Conservation (phyloP, 2,329 filamentous ascomycete genomes). For the Grosmannia penicillata region DNA sequence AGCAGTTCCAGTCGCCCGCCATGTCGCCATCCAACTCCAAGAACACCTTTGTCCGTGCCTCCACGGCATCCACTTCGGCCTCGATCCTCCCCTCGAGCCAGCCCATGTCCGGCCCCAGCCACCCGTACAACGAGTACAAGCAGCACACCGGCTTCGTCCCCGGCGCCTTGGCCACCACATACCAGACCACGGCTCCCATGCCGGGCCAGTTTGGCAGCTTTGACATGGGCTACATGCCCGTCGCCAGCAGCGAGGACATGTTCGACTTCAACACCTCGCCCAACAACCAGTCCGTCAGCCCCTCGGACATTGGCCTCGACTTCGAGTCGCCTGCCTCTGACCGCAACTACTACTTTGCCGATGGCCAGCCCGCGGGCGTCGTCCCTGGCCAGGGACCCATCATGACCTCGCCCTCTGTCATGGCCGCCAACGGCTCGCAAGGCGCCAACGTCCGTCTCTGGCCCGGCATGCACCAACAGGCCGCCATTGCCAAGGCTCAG, state of each 20-base stretch:
- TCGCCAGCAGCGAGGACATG: constrained; percentile 46
- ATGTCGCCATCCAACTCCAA: constrained; percentile 41
- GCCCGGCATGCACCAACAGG: constrained; percentile 88
- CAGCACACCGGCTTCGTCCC: constrained; percentile 89
- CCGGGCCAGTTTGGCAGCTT: constrained; percentile 34
- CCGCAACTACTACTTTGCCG: constrained; percentile 48
- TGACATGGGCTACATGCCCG: constrained; percentile 29
- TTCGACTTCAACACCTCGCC: constrained; percentile 62
- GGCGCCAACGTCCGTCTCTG: constrained; percentile 53
- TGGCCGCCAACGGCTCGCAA: constrained; percentile 25
- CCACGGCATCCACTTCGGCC: constrained; percentile 23
- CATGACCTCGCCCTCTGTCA: constrained; percentile 26
- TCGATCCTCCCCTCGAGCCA: constrained; percentile 36
- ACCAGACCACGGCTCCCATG: constrained; percentile 41
- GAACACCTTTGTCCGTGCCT: constrained; percentile 32
- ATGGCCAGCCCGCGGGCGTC: constrained; percentile 25
- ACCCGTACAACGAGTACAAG: constrained; percentile 89
- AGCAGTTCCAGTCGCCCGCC: constrained; percentile 44
- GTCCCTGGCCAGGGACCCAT: constrained; percentile 55
- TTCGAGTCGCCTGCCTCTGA: constrained; percentile 41
- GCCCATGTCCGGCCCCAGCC: constrained; percentile 65
- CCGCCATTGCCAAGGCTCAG: constrained; percentile 60
- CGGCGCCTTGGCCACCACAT: constrained; percentile 65
- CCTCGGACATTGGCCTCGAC: constrained; percentile 55
- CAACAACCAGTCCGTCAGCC: constrained; percentile 42